Percentiles rank a stretch among this genome's conserved stretches.
Conservation (phyloP, 805 yeast genomes). For the Pichia rugopelliculosa region DNA sequence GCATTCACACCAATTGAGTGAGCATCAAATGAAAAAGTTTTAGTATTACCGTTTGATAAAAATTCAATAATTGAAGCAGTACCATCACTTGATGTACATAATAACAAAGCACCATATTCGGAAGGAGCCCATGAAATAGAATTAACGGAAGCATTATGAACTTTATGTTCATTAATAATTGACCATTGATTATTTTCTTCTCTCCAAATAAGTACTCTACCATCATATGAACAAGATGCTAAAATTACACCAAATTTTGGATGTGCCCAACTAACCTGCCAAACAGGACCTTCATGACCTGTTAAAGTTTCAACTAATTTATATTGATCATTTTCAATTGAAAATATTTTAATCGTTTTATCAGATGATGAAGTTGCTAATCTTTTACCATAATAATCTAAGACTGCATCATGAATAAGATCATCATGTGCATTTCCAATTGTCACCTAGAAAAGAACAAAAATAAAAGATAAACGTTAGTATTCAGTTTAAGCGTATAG, state of each 20-base stretch:
- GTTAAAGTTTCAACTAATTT: constrained; percentile 74
- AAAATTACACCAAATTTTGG: constrained; percentile 94
- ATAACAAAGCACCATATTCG: constrained; percentile 86
- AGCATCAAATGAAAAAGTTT: constrained; percentile 60
- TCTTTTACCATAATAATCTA: constrained; percentile 94
- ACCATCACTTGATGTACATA: constrained; percentile 93
- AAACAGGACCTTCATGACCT: constrained; percentile 97
- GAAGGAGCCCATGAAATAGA: constrained; percentile 96
- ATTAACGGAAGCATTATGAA: constrained; percentile 91
- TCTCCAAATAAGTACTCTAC: constrained; percentile 90
- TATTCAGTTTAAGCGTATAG: no score
- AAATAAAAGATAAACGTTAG: background rate
- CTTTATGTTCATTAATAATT: constrained; percentile 76
- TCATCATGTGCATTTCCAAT: constrained; percentile 90
- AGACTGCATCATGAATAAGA: constrained; percentile 90
- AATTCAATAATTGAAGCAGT: constrained; percentile 85
- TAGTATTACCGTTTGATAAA: constrained; percentile 77
- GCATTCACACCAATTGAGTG: constrained; percentile 93
- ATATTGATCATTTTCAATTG: constrained; percentile 69
- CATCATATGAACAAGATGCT: constrained; percentile 94
- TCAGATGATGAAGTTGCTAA: constrained; percentile 96
- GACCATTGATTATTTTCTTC: constrained; percentile 88
- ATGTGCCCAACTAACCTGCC: constrained; percentile 99
- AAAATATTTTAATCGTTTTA: constrained; percentile 90
- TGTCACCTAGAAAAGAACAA: constrained; percentile 59